Percentiles rank a stretch among this genome's conserved stretches.
phyloP scores from a whole-genome alignment of 140 eudicot genomes.

The Ambrosia hybrid region DNA sequence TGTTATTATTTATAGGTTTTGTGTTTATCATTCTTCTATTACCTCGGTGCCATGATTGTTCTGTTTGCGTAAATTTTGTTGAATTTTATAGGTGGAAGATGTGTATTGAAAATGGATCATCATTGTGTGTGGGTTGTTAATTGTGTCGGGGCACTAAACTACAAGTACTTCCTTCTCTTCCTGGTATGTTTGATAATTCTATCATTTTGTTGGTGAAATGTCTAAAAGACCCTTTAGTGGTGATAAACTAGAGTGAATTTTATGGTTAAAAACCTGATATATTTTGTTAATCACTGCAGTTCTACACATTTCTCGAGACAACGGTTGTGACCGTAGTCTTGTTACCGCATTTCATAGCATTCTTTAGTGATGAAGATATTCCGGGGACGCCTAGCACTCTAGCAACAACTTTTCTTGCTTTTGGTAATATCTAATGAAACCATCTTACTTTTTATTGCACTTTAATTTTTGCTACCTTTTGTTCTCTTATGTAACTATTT shows the following conservation, averaged over 20 bases:
- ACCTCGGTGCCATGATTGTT: neutral
- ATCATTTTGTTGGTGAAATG: constrained; percentile 7
- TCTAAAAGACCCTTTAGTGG: constrained; percentile 3
- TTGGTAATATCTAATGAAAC: constrained; percentile 51
- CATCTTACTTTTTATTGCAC: neutral
- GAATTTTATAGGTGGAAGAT: constrained; percentile 82
- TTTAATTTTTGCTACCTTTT: constrained; percentile 7
- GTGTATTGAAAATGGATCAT: constrained; percentile 97
- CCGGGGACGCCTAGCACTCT: constrained; percentile 89
- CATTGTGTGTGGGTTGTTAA: constrained; percentile 99
- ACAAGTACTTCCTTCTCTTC: constrained; percentile 98
- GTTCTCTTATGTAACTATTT: neutral
- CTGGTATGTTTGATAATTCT: constrained; percentile 56
- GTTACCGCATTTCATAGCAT: constrained; percentile 79
- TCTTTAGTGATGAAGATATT: constrained; percentile 94
- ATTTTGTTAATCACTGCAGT: constrained; percentile 50
- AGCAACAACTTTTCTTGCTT: constrained; percentile 97
- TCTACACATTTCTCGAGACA: constrained; percentile 95
- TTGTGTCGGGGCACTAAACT: constrained; percentile 97
- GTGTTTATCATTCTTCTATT: neutral
- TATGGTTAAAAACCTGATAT: neutral
- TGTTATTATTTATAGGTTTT: neutral
- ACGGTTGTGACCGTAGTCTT: constrained; percentile 72
- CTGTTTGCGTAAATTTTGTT: neutral
- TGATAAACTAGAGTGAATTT: neutral